Base-by-base conservation (phyloP, 495 filamentous ascomycete genomes). In the Penicillium paradoxum region DNA sequence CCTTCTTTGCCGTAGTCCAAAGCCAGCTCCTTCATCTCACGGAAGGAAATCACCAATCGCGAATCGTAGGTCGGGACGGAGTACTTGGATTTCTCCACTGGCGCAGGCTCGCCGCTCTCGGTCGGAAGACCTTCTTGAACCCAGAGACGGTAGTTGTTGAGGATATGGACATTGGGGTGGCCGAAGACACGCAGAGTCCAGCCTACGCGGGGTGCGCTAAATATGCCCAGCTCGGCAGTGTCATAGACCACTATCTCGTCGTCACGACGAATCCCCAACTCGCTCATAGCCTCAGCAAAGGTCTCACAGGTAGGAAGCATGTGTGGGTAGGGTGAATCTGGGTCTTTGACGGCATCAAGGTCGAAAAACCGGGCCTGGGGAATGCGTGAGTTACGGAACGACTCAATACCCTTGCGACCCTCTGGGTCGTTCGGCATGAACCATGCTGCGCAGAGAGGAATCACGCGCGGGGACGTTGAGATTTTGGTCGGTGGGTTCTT, bases 81-180 rank as follows among this genome's bases (percentile, higher is more conserved):
- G 58, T 89, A 89, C 33, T 72, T 73, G 39, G 75, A 77, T 42
- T 61, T 66, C 44, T 78, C 72, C 21, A 83, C 72, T 10, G 75
- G 83, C 57, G 78, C 82, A 33, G 83, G 73, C 54, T 89, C 84
- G 2, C 91, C 92, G 36, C 78, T 83, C 72, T 96, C 91, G 0
- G 82, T 86, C 4, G 91, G 88, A 56, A 81, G 77, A 7, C 87
- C 89, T 64, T 91, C 77, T 21, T 90, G 84, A 2, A 89, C 83
- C 91, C 91, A 98, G 30, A 88, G 64, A 62, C 84, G 84, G 73
- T 96, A 98, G 70, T 97, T 98, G 71, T 98, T 93, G 48, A 98
- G 73, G 32, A 98, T 62, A 68, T 96, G 89, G 5, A 97, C 92
- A 55, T 79, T 83, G n/a, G 84, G 78, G 69, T 98, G 93, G 10